A percentile compares a stretch with the other conserved stretches of the same genome.
Conservation (phyloP, 169 alveolate genomes). For the Eimeria tenella region DNA sequence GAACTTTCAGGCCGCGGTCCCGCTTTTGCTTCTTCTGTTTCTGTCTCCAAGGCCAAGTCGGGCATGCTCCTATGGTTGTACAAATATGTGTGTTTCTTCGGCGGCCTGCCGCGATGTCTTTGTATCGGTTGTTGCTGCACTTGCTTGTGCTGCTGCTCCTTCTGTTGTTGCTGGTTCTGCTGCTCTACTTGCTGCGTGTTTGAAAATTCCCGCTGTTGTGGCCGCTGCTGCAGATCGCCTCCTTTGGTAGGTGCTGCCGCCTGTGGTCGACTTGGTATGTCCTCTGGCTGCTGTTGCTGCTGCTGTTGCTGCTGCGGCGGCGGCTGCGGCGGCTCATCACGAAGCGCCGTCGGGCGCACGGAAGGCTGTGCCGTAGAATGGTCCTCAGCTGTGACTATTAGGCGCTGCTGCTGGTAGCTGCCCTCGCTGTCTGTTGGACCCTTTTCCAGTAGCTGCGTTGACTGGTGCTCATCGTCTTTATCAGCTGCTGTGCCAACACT, state of each 20-base stretch:
- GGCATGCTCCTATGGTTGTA: conserved; percentile 57
- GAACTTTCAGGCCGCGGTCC: background rate
- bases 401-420: conserved; percentile 29
- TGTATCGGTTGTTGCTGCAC: conserved; percentile 46
- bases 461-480: conserved; percentile 12
- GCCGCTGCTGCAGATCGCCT: background rate
- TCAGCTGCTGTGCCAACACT: background rate
- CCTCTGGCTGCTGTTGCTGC: conserved; percentile 22
- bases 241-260: background rate
- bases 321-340: conserved; percentile 1
- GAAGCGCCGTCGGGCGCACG: background rate
- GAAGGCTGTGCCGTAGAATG: conserved; percentile 61
- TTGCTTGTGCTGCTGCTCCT: background rate
- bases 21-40: background rate
- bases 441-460: conserved; percentile 31
- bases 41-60: conserved; percentile 11
- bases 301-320: conserved; percentile 10
- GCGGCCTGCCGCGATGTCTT: background rate
- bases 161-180: background rate
- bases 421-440: conserved; percentile 27
- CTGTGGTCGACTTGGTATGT: background rate
- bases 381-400: background rate
- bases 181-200: background rate
- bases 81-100: background rate
- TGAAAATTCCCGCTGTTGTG: background rate